These are phyloP conservation scores for Chloranthus sessilifolius DNA, from an alignment of 164 flowering plant genomes.

Conservation along the genomic window DNA sequence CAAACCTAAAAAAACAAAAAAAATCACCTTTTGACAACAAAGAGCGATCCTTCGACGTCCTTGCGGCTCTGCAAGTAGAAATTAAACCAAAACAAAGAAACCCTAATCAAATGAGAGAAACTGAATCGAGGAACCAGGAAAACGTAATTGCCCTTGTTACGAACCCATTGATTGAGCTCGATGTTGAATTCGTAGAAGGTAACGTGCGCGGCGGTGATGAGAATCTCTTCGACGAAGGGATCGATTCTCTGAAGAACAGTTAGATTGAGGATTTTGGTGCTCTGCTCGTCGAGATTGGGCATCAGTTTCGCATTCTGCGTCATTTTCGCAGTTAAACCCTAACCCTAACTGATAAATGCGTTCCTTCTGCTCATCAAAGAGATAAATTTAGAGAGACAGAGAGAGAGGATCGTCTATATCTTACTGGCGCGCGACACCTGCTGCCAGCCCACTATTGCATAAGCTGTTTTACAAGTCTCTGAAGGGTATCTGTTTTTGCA, in stretches of 20 bases:
- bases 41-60: slow-evolving; percentile 93
- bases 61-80: slow-evolving; percentile 76
- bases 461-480: no score
- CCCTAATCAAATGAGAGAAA: neutral
- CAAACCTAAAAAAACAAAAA: no score
- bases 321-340: no score
- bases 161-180: slow-evolving; percentile 82
- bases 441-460: no score
- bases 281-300: slow-evolving; percentile 79
- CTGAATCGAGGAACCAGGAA: neutral
- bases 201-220: slow-evolving; percentile 90
- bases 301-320: slow-evolving; percentile 65
- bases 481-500: no score
- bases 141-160: neutral
- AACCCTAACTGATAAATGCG: no score
- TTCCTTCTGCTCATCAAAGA: no score
- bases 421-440: no score
- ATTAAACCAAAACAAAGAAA: neutral
- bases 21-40: slow-evolving; percentile 89
- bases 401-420: neutral
- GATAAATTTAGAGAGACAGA: no score
- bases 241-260: slow-evolving; percentile 90
- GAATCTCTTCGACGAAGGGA: slow-evolving; percentile 78
- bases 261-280: slow-evolving; percentile 81
- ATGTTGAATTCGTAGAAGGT: slow-evolving; percentile 87